Base-by-base conservation (phyloP, 2,329 filamentous ascomycete species). In the Cladobotryum mycophilum region DNA sequence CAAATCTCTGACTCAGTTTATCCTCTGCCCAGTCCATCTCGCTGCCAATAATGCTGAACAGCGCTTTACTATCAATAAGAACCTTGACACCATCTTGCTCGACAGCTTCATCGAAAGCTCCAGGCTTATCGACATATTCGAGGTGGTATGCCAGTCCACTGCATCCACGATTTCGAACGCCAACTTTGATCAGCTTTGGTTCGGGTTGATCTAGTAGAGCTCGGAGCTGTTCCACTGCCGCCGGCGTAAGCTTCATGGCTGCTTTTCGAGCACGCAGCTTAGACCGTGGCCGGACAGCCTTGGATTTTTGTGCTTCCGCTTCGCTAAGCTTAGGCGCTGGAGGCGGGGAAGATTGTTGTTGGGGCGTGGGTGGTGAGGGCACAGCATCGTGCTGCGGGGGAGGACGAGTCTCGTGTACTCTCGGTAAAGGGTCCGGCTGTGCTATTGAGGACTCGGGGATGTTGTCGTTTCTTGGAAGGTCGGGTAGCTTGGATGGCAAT, bases 11-110 rank as follows among this genome's bases (percentile, higher is more conserved):
- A 67, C 86, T 95, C 57, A 99, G 73, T 74, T 95, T 96, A 62
- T 97, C 93, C 71, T 97, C 91, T 11, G 92, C 79, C 91, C 92
- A 99, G 65, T 99, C 93, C 93, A 99, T 99, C 72, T 97, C 92
- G 64, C 88, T 96, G 5, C 93, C 93, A 61, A 99, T 96, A 48
- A 99, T 97, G 69, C 92, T 97, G 67, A 99, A 91, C 45, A 99
- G 74, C 40, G 93, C 93, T 75, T 96, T 97, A 76, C 89, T 95
- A 69, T 99, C 93, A 51, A 99, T 93, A 66, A 97, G 69, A 34
- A 99, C 92, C 70, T 88, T 92, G 51, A 99, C 92, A 0, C 92
- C 93, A 62, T 97, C 93, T 67, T 99, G 93, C 65, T 95, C 91
- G 1, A 99, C 89, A 47, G 85, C 78, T 69, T 99, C 93, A 62